Evolutionary conservation across 805 yeast species (phyloP).

Genomic region (Blastobotrys parvus): DNA sequence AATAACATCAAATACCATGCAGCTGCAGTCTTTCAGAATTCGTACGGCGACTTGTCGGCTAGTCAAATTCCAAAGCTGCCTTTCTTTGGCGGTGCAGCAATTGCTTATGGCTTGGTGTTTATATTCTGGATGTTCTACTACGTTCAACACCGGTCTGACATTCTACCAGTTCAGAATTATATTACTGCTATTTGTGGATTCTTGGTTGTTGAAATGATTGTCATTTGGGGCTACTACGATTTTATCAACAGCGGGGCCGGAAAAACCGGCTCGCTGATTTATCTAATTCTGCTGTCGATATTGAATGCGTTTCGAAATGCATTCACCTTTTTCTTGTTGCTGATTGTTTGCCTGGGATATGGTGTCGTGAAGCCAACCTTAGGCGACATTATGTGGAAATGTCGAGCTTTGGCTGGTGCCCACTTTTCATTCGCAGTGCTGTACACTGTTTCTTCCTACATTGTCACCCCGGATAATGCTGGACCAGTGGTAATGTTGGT

Average conservation of each 20-base stretch:
- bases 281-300: slow-evolving; percentile 69
- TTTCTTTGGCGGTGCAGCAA: slow-evolving; percentile 75
- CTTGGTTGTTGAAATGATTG: slow-evolving; percentile 73
- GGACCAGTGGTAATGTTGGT: slow-evolving; percentile 46
- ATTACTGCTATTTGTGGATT: slow-evolving; percentile 78
- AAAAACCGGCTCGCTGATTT: slow-evolving; percentile 51
- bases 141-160: slow-evolving; percentile 76
- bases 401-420: slow-evolving; percentile 49
- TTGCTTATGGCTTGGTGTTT: slow-evolving; percentile 73
- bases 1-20: slow-evolving; percentile 45
- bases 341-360: slow-evolving; percentile 85
- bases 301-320: slow-evolving; percentile 76
- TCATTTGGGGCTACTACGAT: slow-evolving; percentile 89
- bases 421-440: slow-evolving; percentile 49
- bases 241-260: slow-evolving; percentile 57
- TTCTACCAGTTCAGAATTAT: slow-evolving; percentile 84
- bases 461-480: slow-evolving; percentile 38
- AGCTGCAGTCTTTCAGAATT: slow-evolving; percentile 76
- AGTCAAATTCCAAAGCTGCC: slow-evolving; percentile 87
- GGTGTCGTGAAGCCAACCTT: slow-evolving; percentile 88
- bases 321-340: slow-evolving; percentile 76
- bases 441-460: slow-evolving; percentile 47
- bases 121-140: slow-evolving; percentile 81
- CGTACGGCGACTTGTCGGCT: slow-evolving; percentile 85
- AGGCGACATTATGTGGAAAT: slow-evolving; percentile 68